Evolutionary conservation across 2,329 filamentous ascomycete species (phyloP).

Genomic region (Pseudogymnoascus sp.): DNA sequence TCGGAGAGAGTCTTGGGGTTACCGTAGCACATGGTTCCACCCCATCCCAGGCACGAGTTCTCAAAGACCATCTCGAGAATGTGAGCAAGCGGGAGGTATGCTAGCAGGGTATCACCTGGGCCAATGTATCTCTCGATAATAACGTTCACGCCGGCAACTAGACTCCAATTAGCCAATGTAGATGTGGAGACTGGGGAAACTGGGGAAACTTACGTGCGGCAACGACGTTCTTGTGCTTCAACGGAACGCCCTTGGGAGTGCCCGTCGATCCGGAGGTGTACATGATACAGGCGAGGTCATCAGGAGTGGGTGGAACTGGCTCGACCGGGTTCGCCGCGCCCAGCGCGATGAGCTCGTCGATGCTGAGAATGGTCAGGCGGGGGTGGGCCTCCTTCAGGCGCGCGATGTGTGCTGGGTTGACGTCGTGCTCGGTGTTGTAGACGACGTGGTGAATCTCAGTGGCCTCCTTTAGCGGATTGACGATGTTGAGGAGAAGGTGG

Average conservation of each 20-base stretch:
- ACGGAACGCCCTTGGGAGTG: slow-evolving; percentile 78
- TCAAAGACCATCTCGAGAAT: slow-evolving; percentile 95
- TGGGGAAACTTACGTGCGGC: slow-evolving; percentile 56
- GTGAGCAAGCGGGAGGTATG: slow-evolving; percentile 89
- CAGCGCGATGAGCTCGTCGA: slow-evolving; percentile 44
- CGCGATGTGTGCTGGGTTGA: slow-evolving; percentile 39
- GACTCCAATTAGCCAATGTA: neutral
- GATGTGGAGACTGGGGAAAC: slow-evolving; percentile 7
- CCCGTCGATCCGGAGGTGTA: slow-evolving; percentile 87
- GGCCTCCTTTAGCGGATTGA: slow-evolving; percentile 50
- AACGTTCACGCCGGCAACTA: slow-evolving; percentile 70
- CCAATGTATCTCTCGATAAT: slow-evolving; percentile 72
- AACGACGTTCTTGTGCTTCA: slow-evolving; percentile 76
- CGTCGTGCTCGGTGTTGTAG: slow-evolving; percentile 45
- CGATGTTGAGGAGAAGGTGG: slow-evolving; percentile 56
- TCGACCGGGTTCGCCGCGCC: slow-evolving; percentile 55
- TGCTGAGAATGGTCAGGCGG: slow-evolving; percentile 43
- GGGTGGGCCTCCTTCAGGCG: slow-evolving; percentile 50
- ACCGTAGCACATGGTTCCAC: slow-evolving; percentile 87
- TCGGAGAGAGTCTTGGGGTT: slow-evolving; percentile 84
- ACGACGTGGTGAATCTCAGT: slow-evolving; percentile 44
- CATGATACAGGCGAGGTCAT: slow-evolving; percentile 76
- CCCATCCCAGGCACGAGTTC: slow-evolving; percentile 80
- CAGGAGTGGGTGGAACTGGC: slow-evolving; percentile 62
- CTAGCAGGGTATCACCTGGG: slow-evolving; percentile 69